Evolutionary conservation across 768 basidiomycete genomes (phyloP).

Genomic region (Dentipellis sp.): DNA sequence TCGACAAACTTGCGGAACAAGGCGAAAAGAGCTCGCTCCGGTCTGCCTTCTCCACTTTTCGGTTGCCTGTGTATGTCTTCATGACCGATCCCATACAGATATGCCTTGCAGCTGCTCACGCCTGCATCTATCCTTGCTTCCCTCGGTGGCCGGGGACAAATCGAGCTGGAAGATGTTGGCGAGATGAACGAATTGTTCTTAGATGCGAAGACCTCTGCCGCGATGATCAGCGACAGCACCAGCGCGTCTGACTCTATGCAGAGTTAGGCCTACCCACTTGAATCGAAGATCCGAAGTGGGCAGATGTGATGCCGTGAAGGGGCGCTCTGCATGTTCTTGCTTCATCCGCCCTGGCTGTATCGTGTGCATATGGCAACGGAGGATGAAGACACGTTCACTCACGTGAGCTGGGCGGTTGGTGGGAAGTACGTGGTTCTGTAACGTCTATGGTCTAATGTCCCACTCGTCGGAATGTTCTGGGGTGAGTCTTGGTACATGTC

Average conservation of each 20-base stretch:
- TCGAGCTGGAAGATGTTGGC: constrained; percentile 79
- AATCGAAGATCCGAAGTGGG: not conserved
- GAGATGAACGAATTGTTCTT: constrained; percentile 95
- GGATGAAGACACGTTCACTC: no score
- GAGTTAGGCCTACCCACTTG: not conserved
- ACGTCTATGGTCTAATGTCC: no score
- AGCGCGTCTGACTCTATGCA: not conserved
- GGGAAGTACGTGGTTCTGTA: no score
- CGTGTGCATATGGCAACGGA: no score
- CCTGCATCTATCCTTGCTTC: constrained; percentile 84
- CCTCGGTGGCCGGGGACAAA: constrained; percentile 69
- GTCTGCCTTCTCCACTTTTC: constrained; percentile 29
- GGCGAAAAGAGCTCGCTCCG: constrained; percentile 77
- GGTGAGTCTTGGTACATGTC: no score
- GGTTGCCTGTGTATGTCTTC: not conserved
- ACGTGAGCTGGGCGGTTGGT: no score
- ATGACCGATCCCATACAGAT: constrained; percentile 34
- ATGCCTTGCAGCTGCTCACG: constrained; percentile 83
- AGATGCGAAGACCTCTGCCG: constrained; percentile 70
- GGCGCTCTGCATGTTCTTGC: no score
- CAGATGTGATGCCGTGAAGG: no score
- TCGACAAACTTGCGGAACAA: constrained; percentile 74
- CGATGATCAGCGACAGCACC: constrained; percentile 2
- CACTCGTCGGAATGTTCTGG: no score
- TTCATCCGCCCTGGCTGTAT: no score